A percentile compares a stretch with the other conserved stretches of the same genome.
phyloP scores from a whole-genome alignment of 768 basidiomycete genomes.

The Collybia sp. region DNA sequence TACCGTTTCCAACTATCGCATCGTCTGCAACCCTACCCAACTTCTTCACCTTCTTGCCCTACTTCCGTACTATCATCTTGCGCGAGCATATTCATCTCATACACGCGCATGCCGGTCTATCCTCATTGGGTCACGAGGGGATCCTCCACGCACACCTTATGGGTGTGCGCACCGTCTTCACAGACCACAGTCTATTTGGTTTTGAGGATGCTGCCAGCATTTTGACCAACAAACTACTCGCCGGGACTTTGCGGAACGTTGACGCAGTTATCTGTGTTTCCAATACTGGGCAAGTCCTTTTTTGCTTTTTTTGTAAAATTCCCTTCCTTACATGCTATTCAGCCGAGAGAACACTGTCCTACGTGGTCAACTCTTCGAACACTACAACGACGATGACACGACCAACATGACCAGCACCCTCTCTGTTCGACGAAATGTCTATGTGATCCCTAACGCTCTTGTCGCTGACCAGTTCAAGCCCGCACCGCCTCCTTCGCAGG shows the following conservation, averaged over 20 bases:
- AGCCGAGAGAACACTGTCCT: slow-evolving; percentile 98
- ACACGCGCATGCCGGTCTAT: slow-evolving; percentile 90
- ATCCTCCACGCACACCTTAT: slow-evolving; percentile 86
- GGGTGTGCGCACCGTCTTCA: slow-evolving; percentile 88
- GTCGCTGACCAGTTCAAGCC: slow-evolving; percentile 87
- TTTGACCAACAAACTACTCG: slow-evolving; percentile 92
- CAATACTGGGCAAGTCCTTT: slow-evolving; percentile 75
- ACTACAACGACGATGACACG: slow-evolving; percentile 28
- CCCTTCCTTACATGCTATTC: slow-evolving; percentile 2
- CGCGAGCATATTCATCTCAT: slow-evolving; percentile 84
- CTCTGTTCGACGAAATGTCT: slow-evolving; percentile 54
- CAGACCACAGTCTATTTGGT: slow-evolving; percentile 95
- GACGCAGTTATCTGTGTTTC: slow-evolving; percentile 96
- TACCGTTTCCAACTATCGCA: slow-evolving; percentile 85
- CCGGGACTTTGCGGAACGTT: slow-evolving; percentile 81
- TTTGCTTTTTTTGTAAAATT: background rate
- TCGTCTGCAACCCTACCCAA: slow-evolving; percentile 94
- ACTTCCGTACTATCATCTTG: slow-evolving; percentile 82
- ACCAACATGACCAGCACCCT: slow-evolving; percentile 26
- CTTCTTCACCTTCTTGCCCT: slow-evolving; percentile 89
- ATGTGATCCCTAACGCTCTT: slow-evolving; percentile 93
- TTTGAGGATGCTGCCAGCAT: slow-evolving; percentile 98
- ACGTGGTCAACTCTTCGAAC: slow-evolving; percentile 71
- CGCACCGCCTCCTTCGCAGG: slow-evolving; percentile 35
- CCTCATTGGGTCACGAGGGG: slow-evolving; percentile 87